Evolutionary conservation across 2,329 filamentous ascomycete species (phyloP), one percentile per base, ranked within the genome.

Genomic region (Talaromyces marneffei): DNA sequence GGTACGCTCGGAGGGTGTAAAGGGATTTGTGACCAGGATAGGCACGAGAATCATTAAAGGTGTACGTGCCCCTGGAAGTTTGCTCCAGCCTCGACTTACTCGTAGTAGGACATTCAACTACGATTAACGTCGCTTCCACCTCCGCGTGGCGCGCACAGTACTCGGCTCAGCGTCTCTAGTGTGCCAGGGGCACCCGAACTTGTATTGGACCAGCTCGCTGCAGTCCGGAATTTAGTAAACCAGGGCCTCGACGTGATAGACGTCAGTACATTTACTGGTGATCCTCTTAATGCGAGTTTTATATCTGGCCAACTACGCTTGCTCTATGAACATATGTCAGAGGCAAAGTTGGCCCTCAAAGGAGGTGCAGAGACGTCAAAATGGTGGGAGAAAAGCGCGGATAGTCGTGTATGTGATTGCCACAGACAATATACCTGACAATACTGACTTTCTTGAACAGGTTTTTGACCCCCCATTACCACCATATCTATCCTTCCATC

Each of bases 21-120:
- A 99, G 75, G 94, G 94, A 18, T 90, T 91, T 68, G 85, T 97
- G 63, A 97, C 93, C 1, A 86, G 94, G 59, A 86, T 96, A 37
- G 94, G 94, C 40, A 91, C 91, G n/a, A 86, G 89, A 57, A 88
- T 99, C 65, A 88, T 96, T 65, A 96, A 96, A 74, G 93, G 92
- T 66, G 90, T 92, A 80, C 68, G 87, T 82, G 50, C 44, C 27
- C 9, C n/a, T 31, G 25, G 12, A 23, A 20, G 27, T 14, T 23
- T 29, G 18, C 27, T 33, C 18, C n/a, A 35, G n/a, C 18, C 18
- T 10, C 8, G 9, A 23, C 48, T 52, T 23, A 52, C 18, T 6
- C 4, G n/a, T 8, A 39, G 23, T 66, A 90, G 88, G 88, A 89
- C 64, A 83, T 96, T 64, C 85, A 90, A 71, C 83, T 97, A 37